A percentile compares a stretch with the other conserved stretches of the same genome.
These are phyloP conservation scores for Microbotryum intermedium DNA, from an alignment of 1,284 basidiomycete species.

Conservation along the genomic window DNA sequence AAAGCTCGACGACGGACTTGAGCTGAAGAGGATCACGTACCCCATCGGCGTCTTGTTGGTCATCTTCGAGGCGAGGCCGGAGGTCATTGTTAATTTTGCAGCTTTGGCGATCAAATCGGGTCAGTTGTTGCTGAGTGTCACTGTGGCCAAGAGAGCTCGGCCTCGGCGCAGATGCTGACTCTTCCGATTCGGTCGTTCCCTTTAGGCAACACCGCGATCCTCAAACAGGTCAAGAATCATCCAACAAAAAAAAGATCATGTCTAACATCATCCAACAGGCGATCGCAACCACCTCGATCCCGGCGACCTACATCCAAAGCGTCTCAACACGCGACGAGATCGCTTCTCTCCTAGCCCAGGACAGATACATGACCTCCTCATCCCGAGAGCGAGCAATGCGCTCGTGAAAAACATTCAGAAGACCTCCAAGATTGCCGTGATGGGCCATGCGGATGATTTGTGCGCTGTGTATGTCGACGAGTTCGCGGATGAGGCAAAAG, in stretches of 20 bases:
- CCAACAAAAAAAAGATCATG: slow-evolving; percentile 63
- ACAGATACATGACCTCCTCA: slow-evolving; percentile 94
- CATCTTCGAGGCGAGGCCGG: slow-evolving; percentile 95
- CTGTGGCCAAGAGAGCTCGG: too few relatives aligned
- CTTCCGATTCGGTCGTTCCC: neutral
- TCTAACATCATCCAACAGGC: slow-evolving; percentile 72
- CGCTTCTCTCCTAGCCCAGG: slow-evolving; percentile 71
- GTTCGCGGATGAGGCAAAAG: slow-evolving; percentile 66
- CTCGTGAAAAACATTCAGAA: slow-evolving; percentile 85
- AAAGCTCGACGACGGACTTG: slow-evolving; percentile 75
- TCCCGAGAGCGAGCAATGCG: slow-evolving; percentile 87
- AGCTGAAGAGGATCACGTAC: slow-evolving; percentile 88
- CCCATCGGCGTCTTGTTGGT: slow-evolving; percentile 94
- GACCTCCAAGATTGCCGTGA: slow-evolving; percentile 85
- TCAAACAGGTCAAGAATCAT: slow-evolving; percentile 94
- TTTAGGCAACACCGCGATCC: slow-evolving; percentile 80
- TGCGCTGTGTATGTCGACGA: slow-evolving; percentile 86
- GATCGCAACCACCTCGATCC: slow-evolving; percentile 59
- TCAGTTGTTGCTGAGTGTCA: slow-evolving; percentile 44
- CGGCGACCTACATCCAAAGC: slow-evolving; percentile 75
- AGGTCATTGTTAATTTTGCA: slow-evolving; percentile 97
- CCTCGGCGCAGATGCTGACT: neutral
- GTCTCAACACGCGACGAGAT: slow-evolving; percentile 91
- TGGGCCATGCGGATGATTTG: slow-evolving; percentile 97
- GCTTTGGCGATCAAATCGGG: slow-evolving; percentile 93